Percentiles rank a stretch among this genome's conserved stretches.
Evolutionary conservation across 371 early-diverging fungal genomes (phyloP).

Genomic region (Mortierella sp.): DNA sequence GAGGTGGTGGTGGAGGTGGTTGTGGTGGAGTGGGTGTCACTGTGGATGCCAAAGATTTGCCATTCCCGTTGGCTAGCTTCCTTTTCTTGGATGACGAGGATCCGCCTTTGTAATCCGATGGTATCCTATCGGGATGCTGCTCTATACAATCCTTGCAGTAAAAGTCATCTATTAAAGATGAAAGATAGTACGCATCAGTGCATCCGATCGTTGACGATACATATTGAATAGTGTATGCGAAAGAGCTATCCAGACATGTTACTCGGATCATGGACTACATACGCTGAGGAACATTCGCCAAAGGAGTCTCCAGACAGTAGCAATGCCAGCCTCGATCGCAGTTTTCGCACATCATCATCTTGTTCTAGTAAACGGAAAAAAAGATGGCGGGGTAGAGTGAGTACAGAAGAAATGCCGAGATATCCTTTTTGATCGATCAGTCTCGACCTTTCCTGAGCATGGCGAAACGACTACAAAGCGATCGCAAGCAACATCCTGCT

Average conservation of each 20-base stretch:
- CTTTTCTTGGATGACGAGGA: conserved; percentile 20
- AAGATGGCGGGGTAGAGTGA: neutral
- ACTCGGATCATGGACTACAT: neutral
- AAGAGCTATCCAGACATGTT: neutral
- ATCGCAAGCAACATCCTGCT: too few relatives aligned
- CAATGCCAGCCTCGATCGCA: conserved; percentile 53
- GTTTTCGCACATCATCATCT: conserved; percentile 50
- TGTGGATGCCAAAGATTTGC: neutral
- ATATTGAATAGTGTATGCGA: too few relatives aligned
- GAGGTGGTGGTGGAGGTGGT: conserved; percentile 4
- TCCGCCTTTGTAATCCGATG: conserved; percentile 33
- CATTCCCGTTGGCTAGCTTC: conserved; percentile 16
- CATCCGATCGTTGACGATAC: too few relatives aligned
- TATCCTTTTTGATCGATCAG: too few relatives aligned
- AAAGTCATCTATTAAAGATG: conserved; percentile 25
- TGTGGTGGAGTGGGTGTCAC: neutral
- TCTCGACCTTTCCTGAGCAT: too few relatives aligned
- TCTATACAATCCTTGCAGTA: conserved; percentile 43
- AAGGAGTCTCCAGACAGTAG: conserved; percentile 41
- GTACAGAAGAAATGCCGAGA: neutral
- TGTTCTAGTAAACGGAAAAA: conserved; percentile 19
- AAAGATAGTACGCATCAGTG: too few relatives aligned
- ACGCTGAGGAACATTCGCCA: conserved; percentile 29
- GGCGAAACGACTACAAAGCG: too few relatives aligned
- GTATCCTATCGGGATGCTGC: conserved; percentile 35